A percentile compares a stretch with the other conserved stretches of the same genome.
Evolutionary conservation across 345 rosid genomes (phyloP).

Genomic region (Sapria himalayana): DNA sequence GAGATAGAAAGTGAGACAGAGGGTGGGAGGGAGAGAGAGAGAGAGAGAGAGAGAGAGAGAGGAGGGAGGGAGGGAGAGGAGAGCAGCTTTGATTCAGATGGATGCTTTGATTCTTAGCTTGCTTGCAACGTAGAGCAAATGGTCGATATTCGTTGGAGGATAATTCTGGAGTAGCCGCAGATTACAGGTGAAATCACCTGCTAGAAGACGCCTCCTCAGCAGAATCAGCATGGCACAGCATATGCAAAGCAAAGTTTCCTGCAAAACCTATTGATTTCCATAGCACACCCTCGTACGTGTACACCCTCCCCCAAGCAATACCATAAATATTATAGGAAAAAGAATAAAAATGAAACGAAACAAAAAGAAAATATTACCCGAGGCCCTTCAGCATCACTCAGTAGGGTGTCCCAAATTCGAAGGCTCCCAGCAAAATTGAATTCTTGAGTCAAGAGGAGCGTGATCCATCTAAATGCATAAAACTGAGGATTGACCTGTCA

Average conservation of each 20-base stretch:
- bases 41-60: too few species aligned
- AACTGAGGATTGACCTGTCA: conserved; percentile 92
- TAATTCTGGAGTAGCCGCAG: conserved; percentile 64
- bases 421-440: conserved; percentile 80
- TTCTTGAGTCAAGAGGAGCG: conserved; percentile 88
- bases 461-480: conserved; percentile 98
- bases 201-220: conserved; percentile 62
- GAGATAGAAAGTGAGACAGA: too few species aligned
- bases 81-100: too few species aligned
- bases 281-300: too few species aligned
- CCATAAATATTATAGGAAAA: neutral
- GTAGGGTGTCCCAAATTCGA: conserved; percentile 85
- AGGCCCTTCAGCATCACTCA: conserved; percentile 88
- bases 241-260: conserved; percentile 80
- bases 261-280: too few species aligned
- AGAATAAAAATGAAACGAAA: conserved; percentile 2
- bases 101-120: too few species aligned
- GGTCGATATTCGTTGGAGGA: conserved; percentile 61
- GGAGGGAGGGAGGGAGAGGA: too few species aligned
- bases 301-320: too few species aligned
- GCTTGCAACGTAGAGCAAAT: conserved; percentile 79
- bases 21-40: too few species aligned
- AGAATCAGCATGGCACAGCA: conserved; percentile 95
- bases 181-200: conserved; percentile 67
- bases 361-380: conserved; percentile 32